These are phyloP conservation scores for Martensiomyces pterosporus DNA, from an alignment of 192 early-diverging fungal genomes.

Conservation along the genomic window DNA sequence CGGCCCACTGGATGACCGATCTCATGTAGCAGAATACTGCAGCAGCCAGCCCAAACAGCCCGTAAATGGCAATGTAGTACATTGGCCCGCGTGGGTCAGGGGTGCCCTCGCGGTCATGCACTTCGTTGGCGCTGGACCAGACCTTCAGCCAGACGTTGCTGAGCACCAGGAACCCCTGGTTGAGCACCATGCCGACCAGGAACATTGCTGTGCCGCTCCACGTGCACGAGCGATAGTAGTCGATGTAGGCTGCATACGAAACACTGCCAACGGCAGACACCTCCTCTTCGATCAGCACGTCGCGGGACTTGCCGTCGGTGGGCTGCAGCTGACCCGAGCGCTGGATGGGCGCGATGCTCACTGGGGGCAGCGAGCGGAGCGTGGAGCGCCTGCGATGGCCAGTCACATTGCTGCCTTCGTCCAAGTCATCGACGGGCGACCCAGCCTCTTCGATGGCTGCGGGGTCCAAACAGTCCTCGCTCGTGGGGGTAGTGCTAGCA, in stretches of 20 bases:
- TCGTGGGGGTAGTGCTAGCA: no score
- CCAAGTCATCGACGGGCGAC: background rate
- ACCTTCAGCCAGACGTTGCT: constrained; percentile 66
- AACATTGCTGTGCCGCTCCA: constrained; percentile 54
- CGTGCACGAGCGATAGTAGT: constrained; percentile 77
- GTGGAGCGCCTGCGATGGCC: constrained; percentile 28
- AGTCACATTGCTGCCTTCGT: background rate
- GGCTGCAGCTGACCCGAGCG: constrained; percentile 10
- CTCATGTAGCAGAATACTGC: constrained; percentile 64
- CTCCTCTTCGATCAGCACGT: constrained; percentile 66
- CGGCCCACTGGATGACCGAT: constrained; percentile 70
- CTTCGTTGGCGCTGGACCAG: constrained; percentile 61
- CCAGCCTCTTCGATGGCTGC: no score
- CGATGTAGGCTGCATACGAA: constrained; percentile 63
- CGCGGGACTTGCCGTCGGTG: constrained; percentile 2
- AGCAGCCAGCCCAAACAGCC: constrained; percentile 63
- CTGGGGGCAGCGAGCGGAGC: constrained; percentile 49
- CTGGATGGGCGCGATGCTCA: constrained; percentile 48
- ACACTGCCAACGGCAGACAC: constrained; percentile 77
- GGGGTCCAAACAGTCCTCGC: no score
- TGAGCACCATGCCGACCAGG: constrained; percentile 54
- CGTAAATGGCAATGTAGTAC: constrained; percentile 76
- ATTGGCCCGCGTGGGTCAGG: constrained; percentile 26
- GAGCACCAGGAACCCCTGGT: constrained; percentile 53
- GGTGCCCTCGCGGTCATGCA: constrained; percentile 16